A percentile compares a stretch with the other conserved stretches of the same genome.
These are phyloP conservation scores for Calonectria leucothoes DNA, from an alignment of 2,329 filamentous ascomycete species.

Conservation along the genomic window DNA sequence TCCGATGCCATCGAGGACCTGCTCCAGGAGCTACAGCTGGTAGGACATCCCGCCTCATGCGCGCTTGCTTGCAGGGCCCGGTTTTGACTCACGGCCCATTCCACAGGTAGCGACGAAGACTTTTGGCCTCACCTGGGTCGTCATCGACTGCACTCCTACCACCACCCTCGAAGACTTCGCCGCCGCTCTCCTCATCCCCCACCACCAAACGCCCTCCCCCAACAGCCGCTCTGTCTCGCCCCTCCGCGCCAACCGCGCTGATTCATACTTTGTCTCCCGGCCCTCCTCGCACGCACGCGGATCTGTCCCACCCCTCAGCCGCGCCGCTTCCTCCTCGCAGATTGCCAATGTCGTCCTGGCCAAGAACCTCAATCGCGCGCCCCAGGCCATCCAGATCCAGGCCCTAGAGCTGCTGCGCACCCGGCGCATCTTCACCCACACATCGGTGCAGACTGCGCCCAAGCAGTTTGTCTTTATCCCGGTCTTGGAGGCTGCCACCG, in stretches of 20 bases:
- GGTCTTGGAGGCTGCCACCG: slow-evolving; percentile 65
- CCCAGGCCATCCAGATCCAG: slow-evolving; percentile 85
- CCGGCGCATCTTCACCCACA: slow-evolving; percentile 80
- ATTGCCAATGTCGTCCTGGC: slow-evolving; percentile 89
- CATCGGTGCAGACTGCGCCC: slow-evolving; percentile 78
- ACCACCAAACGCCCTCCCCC: slow-evolving; percentile 31
- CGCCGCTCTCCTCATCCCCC: slow-evolving; percentile 70
- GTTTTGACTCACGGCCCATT: neutral
- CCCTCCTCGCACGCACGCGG: slow-evolving; percentile 36
- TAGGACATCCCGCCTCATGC: slow-evolving; percentile 45
- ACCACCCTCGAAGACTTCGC: slow-evolving; percentile 88
- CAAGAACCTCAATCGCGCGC: slow-evolving; percentile 80
- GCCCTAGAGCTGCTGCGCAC: slow-evolving; percentile 82
- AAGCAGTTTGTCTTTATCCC: slow-evolving; percentile 85
- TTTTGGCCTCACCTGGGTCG: slow-evolving; percentile 77
- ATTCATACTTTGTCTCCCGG: slow-evolving; percentile 46
- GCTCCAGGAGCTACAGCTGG: slow-evolving; percentile 79
- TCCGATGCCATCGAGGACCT: slow-evolving; percentile 72
- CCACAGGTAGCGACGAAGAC: slow-evolving; percentile 72
- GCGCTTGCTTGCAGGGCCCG: neutral
- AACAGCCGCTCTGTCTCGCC: slow-evolving; percentile 40
- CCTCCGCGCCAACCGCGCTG: slow-evolving; percentile 38
- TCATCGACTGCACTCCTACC: slow-evolving; percentile 77
- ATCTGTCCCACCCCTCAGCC: slow-evolving; percentile 44
- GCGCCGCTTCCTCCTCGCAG: slow-evolving; percentile 45